Conservation (phyloP, 139 green algal species). For the Bryopsis sp. region DNA sequence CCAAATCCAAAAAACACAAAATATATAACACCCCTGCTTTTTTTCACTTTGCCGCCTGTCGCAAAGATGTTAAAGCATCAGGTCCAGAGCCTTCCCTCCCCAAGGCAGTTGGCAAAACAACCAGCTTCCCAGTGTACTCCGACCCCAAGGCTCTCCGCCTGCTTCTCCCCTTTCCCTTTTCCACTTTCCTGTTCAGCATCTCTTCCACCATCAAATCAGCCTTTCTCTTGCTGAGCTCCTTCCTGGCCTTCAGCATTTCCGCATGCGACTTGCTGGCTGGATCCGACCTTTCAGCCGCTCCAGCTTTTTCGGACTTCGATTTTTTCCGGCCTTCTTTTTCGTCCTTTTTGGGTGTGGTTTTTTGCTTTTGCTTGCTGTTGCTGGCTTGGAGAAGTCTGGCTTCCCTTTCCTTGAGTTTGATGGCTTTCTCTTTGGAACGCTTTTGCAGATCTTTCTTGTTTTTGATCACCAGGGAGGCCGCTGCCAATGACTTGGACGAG, state of each 20-base stretch:
- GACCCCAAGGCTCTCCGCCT: conserved; percentile 8
- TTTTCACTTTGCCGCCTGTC: no score
- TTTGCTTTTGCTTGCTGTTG: background rate
- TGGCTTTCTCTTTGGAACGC: background rate
- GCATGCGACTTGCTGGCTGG: background rate
- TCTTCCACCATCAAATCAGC: no score
- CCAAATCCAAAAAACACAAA: no score
- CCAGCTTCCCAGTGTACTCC: background rate
- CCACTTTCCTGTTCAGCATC: conserved; percentile 7
- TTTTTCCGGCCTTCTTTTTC: background rate
- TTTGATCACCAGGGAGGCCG: background rate
- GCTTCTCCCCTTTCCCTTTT: conserved; percentile 1
- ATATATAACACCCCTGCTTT: no score
- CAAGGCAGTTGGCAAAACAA: conserved; percentile 3
- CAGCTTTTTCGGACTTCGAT: background rate
- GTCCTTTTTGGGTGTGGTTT: background rate
- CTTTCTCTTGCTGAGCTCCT: background rate
- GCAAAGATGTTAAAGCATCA: no score
- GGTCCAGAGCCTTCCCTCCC: conserved; percentile 15
- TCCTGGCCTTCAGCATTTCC: background rate
- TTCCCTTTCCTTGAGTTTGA: background rate
- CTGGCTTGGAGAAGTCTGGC: background rate
- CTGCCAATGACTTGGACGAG: background rate
- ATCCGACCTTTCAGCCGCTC: background rate
- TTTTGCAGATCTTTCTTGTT: background rate